Percentiles rank a stretch among this genome's conserved stretches.
Evolutionary conservation across 768 basidiomycete species (phyloP).

Genomic region (Amanita polypyramis): DNA sequence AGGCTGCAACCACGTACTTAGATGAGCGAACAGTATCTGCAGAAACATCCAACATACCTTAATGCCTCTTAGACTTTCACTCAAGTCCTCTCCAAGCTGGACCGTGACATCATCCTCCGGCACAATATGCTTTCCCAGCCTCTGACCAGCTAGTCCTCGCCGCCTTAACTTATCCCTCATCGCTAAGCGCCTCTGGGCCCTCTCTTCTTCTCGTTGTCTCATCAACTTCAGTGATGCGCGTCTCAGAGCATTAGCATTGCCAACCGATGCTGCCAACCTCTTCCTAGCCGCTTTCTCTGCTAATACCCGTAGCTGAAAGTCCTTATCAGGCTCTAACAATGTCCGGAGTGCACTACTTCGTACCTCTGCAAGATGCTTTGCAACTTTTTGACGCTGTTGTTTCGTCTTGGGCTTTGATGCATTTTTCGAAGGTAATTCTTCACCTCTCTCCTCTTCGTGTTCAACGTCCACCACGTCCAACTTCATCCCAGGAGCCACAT

Average conservation of each 20-base stretch:
- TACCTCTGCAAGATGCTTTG: constrained; percentile 55
- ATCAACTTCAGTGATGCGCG: constrained; percentile 24
- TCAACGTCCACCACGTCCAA: constrained; percentile 37
- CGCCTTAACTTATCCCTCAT: constrained; percentile 39
- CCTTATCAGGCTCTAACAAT: neutral
- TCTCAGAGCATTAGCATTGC: constrained; percentile 43
- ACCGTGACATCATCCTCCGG: constrained; percentile 64
- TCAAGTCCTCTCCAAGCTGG: constrained; percentile 84
- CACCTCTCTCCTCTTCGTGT: constrained; percentile 21
- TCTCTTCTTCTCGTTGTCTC: constrained; percentile 31
- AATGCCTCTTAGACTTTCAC: constrained; percentile 70
- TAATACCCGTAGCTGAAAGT: constrained; percentile 48
- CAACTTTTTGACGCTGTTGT: constrained; percentile 57
- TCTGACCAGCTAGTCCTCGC: constrained; percentile 60
- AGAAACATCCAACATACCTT: constrained; percentile 40
- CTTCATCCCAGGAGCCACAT: constrained; percentile 54
- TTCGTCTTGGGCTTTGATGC: constrained; percentile 32
- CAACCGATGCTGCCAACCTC: constrained; percentile 49
- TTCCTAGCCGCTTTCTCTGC: constrained; percentile 51
- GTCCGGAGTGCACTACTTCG: constrained; percentile 8
- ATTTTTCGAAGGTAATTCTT: constrained; percentile 26
- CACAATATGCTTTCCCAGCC: constrained; percentile 73
- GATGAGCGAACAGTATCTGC: neutral
- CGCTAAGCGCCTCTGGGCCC: constrained; percentile 29
- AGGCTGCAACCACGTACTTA: constrained; percentile 38